Evolutionary conservation across 2,329 filamentous ascomycete genomes (phyloP).

Genomic region (Zarea fungicola): DNA sequence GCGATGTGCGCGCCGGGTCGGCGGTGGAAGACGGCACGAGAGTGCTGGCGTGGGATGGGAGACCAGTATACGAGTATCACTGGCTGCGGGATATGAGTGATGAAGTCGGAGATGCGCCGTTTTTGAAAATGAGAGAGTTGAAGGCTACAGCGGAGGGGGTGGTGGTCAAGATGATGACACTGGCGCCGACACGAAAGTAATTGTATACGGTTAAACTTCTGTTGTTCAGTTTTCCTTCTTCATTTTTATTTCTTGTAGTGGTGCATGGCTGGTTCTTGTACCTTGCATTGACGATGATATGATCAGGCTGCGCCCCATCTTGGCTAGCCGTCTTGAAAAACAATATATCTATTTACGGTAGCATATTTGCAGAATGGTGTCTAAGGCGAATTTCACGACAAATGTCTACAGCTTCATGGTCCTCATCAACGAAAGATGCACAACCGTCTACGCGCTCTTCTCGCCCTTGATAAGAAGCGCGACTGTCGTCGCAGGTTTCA

Average conservation of each 20-base stretch:
- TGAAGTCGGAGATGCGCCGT: background rate
- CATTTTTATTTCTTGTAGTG: too few relatives aligned
- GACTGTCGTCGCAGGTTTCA: constrained; percentile 46
- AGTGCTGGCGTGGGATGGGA: constrained; percentile 8
- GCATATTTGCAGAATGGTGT: too few relatives aligned
- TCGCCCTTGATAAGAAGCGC: constrained; percentile 49
- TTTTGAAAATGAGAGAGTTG: constrained; percentile 3
- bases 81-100: constrained; percentile 2
- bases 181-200: background rate
- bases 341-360: too few relatives aligned
- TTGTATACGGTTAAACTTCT: background rate
- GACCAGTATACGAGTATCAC: background rate
- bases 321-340: too few relatives aligned
- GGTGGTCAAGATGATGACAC: constrained; percentile 9
- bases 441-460: too few relatives aligned
- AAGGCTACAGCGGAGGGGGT: constrained; percentile 4
- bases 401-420: too few relatives aligned
- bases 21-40: background rate
- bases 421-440: too few relatives aligned
- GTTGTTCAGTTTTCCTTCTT: background rate
- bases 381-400: too few relatives aligned
- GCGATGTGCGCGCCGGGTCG: background rate
- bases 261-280: too few relatives aligned
- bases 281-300: too few relatives aligned
- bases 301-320: too few relatives aligned